Evolutionary conservation across 805 yeast genomes (phyloP).

Genomic region (Monosporozyma solicola): DNA sequence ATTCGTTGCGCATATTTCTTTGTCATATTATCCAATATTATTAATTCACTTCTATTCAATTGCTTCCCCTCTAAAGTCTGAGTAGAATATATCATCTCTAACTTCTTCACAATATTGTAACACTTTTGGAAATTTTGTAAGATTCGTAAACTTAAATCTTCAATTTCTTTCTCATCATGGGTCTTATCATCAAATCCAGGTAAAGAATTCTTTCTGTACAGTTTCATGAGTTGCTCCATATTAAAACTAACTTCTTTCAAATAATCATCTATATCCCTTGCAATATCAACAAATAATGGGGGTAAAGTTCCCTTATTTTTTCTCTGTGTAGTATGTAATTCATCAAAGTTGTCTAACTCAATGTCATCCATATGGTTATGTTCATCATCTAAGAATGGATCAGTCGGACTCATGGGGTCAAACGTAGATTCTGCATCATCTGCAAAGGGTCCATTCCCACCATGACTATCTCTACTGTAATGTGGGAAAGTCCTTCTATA

Average conservation of each 20-base stretch:
- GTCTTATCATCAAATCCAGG: slow-evolving; percentile 84
- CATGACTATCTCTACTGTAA: not conserved
- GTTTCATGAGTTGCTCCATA: slow-evolving; percentile 51
- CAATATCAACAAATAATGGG: slow-evolving; percentile 69
- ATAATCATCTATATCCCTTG: slow-evolving; percentile 59
- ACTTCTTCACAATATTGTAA: slow-evolving; percentile 63
- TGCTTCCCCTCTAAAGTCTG: slow-evolving; percentile 31
- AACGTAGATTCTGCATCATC: slow-evolving; percentile 22
- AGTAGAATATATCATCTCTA: slow-evolving; percentile 38
- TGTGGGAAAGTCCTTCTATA: slow-evolving; percentile 87
- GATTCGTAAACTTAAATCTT: slow-evolving; percentile 62
- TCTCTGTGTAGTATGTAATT: not conserved
- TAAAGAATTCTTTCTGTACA: slow-evolving; percentile 73
- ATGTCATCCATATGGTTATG: slow-evolving; percentile 29
- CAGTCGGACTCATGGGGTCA: not conserved
- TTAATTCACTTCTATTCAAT: slow-evolving; percentile 39
- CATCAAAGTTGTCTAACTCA: slow-evolving; percentile 20
- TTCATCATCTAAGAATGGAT: slow-evolving; percentile 16
- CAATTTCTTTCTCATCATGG: slow-evolving; percentile 68
- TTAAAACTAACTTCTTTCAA: slow-evolving; percentile 44
- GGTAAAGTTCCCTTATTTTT: slow-evolving; percentile 36
- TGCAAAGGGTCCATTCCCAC: slow-evolving; percentile 28
- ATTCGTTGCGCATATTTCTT: slow-evolving; percentile 78
- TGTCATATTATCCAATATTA: slow-evolving; percentile 70
- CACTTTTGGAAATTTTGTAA: slow-evolving; percentile 72